Base-by-base conservation (phyloP, 2,329 filamentous ascomycete species). In the Aspergillus sp. region DNA sequence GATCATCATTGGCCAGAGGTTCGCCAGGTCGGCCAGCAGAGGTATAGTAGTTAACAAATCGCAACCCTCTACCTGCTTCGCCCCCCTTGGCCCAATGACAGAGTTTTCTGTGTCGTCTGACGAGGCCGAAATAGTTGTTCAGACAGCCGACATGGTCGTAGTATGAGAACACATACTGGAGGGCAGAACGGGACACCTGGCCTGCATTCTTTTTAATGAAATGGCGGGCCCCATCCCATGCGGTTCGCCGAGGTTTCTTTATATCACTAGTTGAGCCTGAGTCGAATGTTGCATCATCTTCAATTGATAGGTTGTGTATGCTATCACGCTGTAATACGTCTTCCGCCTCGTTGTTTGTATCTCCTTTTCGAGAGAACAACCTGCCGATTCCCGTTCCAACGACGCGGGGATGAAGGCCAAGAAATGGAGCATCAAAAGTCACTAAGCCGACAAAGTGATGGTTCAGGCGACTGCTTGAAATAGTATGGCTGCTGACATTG, bases 361-460 rank as follows among this genome's bases (percentile, higher is more conserved):
- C 53, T 23, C 65, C 64, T 30, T 67, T 69, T 49, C 62, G 68
- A 13, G 66, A 61, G 75, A 97, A 95, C 9, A 96, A 82, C 71
- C 91, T 94, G 3, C 88, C 86, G 58, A 96, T 85, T 2, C 93
- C 92, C 43, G 91, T 91, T n/a, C 89, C 85, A 47, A 97, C 86
- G 47, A 97, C 90, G 6, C 93, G 91, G 1, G 92, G 93, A 76
- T 97, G 92, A 73, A 97, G 89, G 3, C 93, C 93, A 6, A 97
- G 81, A 61, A 96, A 92, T 0, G 93, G 93, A 0, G 91, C 90
- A 76, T 97, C 93, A 53, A 96, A 89, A 2, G 19, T 19, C 19
- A 19, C 19, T 2, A 19, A 19, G 19, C 19, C 19, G 19, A 19
- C 19, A 19, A 19, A 19, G 19, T 19, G 19, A 19, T 19, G 19